Evolutionary conservation across 2,329 filamentous ascomycete species (phyloP).

Genomic region (Alternaria dauci): DNA sequence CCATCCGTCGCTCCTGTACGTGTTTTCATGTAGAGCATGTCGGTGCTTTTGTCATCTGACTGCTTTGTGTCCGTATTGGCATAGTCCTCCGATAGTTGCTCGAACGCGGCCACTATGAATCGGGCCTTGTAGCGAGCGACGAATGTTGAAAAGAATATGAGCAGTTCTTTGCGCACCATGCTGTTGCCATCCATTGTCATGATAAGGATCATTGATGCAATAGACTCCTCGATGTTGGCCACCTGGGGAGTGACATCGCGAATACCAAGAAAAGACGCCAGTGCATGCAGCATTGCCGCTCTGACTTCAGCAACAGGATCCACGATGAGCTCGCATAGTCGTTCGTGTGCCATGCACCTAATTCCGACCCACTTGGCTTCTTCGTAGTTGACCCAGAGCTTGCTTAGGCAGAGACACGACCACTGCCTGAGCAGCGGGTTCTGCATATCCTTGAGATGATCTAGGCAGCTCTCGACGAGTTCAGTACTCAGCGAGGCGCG

Average conservation of each 20-base stretch:
- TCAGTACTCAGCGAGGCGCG: conserved; percentile 90
- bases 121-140: conserved; percentile 90
- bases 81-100: conserved; percentile 86
- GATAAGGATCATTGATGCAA: conserved; percentile 86
- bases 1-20: conserved; percentile 23
- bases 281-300: conserved; percentile 89
- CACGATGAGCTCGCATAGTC: conserved; percentile 80
- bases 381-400: conserved; percentile 88
- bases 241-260: conserved; percentile 91
- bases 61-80: conserved; percentile 24
- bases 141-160: conserved; percentile 94
- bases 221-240: conserved; percentile 86
- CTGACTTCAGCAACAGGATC: conserved; percentile 93
- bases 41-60: conserved; percentile 36
- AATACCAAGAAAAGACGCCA: conserved; percentile 94
- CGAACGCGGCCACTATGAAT: conserved; percentile 89
- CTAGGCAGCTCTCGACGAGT: conserved; percentile 86
- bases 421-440: conserved; percentile 92
- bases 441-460: conserved; percentile 82
- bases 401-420: conserved; percentile 94
- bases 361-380: conserved; percentile 98
- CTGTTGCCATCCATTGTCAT: conserved; percentile 95
- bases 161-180: conserved; percentile 89
- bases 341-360: conserved; percentile 80
- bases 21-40: conserved; percentile 43